Evolutionary conservation across 2,329 filamentous ascomycete species (phyloP), one percentile per base, ranked within the genome.

Genomic region (Botrytis pseudocinerea): DNA sequence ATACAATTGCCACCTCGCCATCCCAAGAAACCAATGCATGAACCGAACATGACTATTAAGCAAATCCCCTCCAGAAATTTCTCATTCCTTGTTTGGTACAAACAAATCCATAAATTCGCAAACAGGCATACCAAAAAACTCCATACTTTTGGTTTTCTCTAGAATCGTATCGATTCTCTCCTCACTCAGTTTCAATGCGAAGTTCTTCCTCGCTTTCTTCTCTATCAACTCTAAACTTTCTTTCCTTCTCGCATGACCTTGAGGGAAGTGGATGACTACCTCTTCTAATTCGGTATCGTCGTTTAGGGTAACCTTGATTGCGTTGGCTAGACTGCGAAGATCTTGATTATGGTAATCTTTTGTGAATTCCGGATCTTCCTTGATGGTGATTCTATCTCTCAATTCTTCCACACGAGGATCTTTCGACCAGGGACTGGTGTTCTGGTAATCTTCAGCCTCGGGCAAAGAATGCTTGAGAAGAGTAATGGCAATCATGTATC

Each of bases 191-290:
- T 72, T 73, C n/a, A 74, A 64, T 22, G 44, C 46, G 62, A 80
- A 73, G 63, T 80, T 80, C 69, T 69, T 74, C 61, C 62, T 64
- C 18, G 75, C 75, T 69, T 81, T 81, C 44, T 71, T 71, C 42
- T 73, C 70, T 4, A 80, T 76, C 18, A 68, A 35, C 10, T 48
- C 63, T 38, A 75, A 38, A 18, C 79, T 80, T 14, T 76, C 74
- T 2, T 40, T 46, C 38, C 76, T 69, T 61, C 72, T 71, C 12
- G 70, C 70, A 72, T 80, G 76, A 3, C 79, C 80, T 14, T 76
- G 73, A 0, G 83, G 83, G 77, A 83, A 85, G 74, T 85, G 77
- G 8, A 83, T 74, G 10, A 81, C 20, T 16, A 81, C 76, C 61
- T 83, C 81, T 2, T 78, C 74, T 18, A 82, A 51, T 28, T 61